Base-by-base conservation (phyloP, 2,329 filamentous ascomycete genomes). In the Knufia fluminis region DNA sequence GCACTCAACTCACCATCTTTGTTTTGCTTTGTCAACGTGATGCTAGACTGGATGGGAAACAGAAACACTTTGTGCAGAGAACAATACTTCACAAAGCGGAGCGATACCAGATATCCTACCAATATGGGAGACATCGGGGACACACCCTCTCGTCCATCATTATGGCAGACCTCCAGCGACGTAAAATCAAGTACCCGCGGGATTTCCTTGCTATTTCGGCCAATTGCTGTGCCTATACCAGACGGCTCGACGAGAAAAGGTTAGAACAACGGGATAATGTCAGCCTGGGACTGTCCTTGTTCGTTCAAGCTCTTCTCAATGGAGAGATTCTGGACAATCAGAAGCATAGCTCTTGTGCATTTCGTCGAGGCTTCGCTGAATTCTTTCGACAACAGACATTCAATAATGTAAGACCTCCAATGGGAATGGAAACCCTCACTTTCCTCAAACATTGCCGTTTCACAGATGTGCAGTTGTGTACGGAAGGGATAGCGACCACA, bases 381-480 rank as follows among this genome's bases (percentile, higher is more conserved):
- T 38, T 23, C 17, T 24, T 24, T 12, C 45, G n/a, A n/a, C 7
- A 36, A 19, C 16, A 32, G 19, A n/a, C 33, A 36, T 36, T 48
- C 32, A 24, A 28, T 22, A 10, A 2, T 4, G 36, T 49, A n/a
- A n/a, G 14, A 28, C 36, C 46, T 9, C 46, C 42, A 31, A 45
- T 20, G 17, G 14, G 26, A 32, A 31, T 22, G 4, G 20, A 42
- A 14, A 22, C 33, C 24, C 46, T 49, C 22, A 49, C 46, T 7
- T 49, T 49, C 23, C 22, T 49, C 35, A 49, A 49, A 40, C 20
- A 40, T 20, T 49, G 46, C 24, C 46, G 46, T 31, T 32, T 41
- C 10, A 33, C 39, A 10, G 22, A 32, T 10, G 38, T 49, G 17
- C 22, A 26, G 28, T 28, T 49, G 35, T 20, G 14, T 7, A 6